Evolutionary conservation across 805 yeast genomes (phyloP).

Genomic region (Pichia membranifaciens): DNA sequence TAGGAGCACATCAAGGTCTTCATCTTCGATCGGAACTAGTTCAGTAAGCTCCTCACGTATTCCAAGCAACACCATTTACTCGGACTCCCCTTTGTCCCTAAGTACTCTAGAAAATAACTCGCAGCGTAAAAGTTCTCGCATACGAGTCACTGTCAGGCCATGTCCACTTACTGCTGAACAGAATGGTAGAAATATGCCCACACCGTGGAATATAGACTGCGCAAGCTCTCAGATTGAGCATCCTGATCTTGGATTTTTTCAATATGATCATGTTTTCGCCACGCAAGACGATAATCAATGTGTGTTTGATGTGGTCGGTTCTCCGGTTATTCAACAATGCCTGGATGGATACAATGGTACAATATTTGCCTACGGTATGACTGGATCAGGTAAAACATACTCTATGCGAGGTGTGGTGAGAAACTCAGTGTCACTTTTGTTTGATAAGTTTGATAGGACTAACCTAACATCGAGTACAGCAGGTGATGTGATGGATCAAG

Average conservation of each 20-base stretch:
- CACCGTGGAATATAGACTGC: conserved; percentile 39
- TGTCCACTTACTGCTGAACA: conserved; percentile 44
- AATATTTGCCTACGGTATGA: conserved; percentile 90
- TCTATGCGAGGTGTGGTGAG: conserved; percentile 83
- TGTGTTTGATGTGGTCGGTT: conserved; percentile 56
- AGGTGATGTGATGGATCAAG: conserved; percentile 11
- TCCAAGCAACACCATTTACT: conserved; percentile 1
- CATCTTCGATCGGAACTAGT: conserved; percentile 9
- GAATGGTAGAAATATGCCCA: conserved; percentile 5
- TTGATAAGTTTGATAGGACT: conserved; percentile 32
- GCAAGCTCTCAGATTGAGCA: conserved; percentile 42
- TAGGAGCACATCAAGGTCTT: conserved; percentile 13
- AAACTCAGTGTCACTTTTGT: conserved; percentile 57
- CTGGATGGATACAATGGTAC: conserved; percentile 81
- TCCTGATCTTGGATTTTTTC: conserved; percentile 56
- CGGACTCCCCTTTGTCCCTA: conserved; percentile 1
- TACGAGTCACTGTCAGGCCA: conserved; percentile 72
- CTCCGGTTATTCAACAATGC: conserved; percentile 46
- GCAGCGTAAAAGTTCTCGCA: conserved; percentile 22
- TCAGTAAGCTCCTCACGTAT: conserved; percentile 7
- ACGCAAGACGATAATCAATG: conserved; percentile 47
- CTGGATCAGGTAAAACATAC: conserved; percentile 88
- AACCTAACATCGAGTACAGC: not conserved
- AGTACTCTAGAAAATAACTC: conserved; percentile 31
- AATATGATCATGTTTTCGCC: conserved; percentile 74